phyloP scores from a whole-genome alignment of 257 asterid species.

The Salvia rosmarinus region DNA sequence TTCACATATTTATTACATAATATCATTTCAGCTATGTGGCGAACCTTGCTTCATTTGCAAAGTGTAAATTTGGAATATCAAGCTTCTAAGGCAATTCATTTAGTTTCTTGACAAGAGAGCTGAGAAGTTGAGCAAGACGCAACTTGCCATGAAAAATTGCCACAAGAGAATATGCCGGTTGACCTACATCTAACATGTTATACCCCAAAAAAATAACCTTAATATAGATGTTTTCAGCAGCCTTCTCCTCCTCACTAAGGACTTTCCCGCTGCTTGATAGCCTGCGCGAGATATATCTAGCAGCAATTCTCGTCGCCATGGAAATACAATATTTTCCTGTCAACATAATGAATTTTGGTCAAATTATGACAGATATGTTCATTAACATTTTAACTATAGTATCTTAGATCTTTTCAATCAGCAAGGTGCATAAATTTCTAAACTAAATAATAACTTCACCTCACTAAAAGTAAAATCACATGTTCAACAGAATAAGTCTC shows the following conservation, averaged over 20 bases:
- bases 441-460: not conserved
- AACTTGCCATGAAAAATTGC: conserved; percentile 12
- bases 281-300: conserved; percentile 74
- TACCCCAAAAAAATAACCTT: conserved; percentile 53
- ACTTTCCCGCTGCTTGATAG: conserved; percentile 75
- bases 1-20: not conserved
- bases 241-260: conserved; percentile 93
- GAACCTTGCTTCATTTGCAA: not conserved
- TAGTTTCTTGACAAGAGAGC: not conserved
- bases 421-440: conserved; percentile 9
- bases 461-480: not conserved
- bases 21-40: not conserved
- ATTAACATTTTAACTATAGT: not conserved
- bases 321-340: conserved; percentile 42
- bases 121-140: conserved; percentile 19
- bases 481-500: conserved; percentile 3
- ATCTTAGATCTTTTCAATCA: conserved; percentile 24
- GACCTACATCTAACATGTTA: not conserved
- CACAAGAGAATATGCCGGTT: not conserved
- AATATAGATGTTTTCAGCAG: conserved; percentile 95
- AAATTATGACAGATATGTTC: not conserved
- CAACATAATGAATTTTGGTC: conserved; percentile 21
- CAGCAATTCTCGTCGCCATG: conserved; percentile 79
- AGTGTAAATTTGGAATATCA: conserved; percentile 2
- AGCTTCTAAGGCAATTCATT: not conserved